These are phyloP conservation scores for Vicia sativa DNA, from an alignment of 306 rosid species.

Conservation along the genomic window DNA sequence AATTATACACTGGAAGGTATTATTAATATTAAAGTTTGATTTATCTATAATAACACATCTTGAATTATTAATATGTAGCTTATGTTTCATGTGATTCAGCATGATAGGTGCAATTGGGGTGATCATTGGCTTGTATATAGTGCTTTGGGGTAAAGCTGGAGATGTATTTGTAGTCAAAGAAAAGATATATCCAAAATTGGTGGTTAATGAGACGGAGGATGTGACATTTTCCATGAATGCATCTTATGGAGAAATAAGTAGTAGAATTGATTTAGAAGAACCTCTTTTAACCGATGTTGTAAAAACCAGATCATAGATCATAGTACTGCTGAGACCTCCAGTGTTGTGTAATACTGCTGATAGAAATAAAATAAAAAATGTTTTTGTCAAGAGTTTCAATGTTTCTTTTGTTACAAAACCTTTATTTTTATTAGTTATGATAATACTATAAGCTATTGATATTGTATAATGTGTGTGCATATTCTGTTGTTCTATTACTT, in stretches of 20 bases:
- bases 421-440: no score
- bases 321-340: no score
- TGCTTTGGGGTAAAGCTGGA: slow-evolving; percentile 65
- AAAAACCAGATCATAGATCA: no score
- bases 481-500: no score
- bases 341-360: no score
- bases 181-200: neutral
- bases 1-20: slow-evolving; percentile 44
- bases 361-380: no score
- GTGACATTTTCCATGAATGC: neutral
- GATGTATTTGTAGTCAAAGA: neutral
- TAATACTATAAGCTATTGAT: no score
- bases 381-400: no score
- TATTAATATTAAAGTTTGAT: no score
- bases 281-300: neutral
- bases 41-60: no score
- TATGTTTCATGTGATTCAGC: slow-evolving; percentile 22
- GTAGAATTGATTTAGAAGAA: slow-evolving; percentile 33
- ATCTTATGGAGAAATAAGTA: neutral
- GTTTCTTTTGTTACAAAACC: no score
- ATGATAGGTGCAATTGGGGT: slow-evolving; percentile 53
- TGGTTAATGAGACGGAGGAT: neutral
- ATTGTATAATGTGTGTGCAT: no score
- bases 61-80: neutral
- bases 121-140: slow-evolving; percentile 52